Base-by-base conservation (phyloP, 257 asterid species). In the Gynochthodes officinalis region DNA sequence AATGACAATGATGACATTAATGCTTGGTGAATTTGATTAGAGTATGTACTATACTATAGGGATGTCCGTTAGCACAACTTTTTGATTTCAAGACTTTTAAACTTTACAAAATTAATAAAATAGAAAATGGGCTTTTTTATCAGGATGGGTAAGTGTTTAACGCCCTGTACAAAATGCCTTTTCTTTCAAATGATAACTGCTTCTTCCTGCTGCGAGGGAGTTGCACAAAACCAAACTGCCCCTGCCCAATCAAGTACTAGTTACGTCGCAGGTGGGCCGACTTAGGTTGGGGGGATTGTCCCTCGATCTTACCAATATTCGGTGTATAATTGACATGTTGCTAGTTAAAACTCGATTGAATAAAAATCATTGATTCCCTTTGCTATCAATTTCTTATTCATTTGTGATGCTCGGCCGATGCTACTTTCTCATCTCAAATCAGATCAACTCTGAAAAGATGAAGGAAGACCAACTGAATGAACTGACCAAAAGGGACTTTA, bases 151-250 rank as follows among this genome's bases (percentile, higher is more conserved):
- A 30, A n/a, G 67, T 61, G 19, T n/a, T 61, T 61, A 35, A 35
- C 2, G 19, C 67, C 67, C 8, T 61, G 32, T 61, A 61, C 67
- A 58, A 58, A 58, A 9, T 13, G 64, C 39, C n/a, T 35, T 49
- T 49, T n/a, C 54, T 65, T 65, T 65, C 54, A 65, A 65, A 65
- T 65, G 70, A 65, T 55, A 65, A 65, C 55, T 40, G 70, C 70
- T 35, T 40, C n/a, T 65, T 65, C 54, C 7, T 40, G 30, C 55
- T 65, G 48, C 14, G 70, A 65, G 52, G 70, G 48, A 0, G 16
- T 35, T 65, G 70, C 54, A 35, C 70, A 23, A 65, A 65, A 65
- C 53, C 21, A 65, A 65, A 65, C 33, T 35, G 44, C 33, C 70
- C n/a, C 70, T 2, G 54, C 55, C 54, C 28, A 33, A 65, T 65